These are phyloP conservation scores for Dunaliella sp. DNA, from an alignment of 139 green algal genomes.

Conservation along the genomic window DNA sequence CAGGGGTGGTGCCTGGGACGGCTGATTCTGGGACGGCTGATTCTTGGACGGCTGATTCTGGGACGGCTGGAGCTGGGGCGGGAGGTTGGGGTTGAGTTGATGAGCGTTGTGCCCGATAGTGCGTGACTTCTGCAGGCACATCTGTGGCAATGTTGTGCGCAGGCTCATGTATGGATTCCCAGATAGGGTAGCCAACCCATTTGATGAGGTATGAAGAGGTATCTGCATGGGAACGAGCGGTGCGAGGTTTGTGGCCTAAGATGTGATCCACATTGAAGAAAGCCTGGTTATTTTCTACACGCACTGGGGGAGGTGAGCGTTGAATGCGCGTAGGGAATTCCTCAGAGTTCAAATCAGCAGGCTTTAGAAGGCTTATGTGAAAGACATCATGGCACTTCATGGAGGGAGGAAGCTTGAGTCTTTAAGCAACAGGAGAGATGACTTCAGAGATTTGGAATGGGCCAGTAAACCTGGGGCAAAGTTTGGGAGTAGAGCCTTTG, in stretches of 20 bases:
- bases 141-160: not conserved
- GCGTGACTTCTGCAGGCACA: not conserved
- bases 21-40: too few species aligned
- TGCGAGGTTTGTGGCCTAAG: not conserved
- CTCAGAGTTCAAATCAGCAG: not conserved
- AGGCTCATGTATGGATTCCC: not conserved
- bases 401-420: not conserved
- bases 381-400: not conserved
- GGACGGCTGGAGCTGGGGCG: too few species aligned
- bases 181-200: not conserved
- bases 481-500: not conserved
- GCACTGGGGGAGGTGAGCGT: not conserved
- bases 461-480: not conserved
- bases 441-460: not conserved
- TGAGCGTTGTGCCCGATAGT: not conserved
- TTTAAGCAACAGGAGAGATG: not conserved
- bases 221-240: not conserved
- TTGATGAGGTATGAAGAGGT: not conserved
- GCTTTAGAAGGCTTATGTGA: not conserved
- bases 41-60: too few species aligned
- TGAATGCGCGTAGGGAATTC: not conserved
- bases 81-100: too few species aligned
- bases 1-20: too few species aligned
- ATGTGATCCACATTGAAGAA: not conserved
- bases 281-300: not conserved